These are phyloP conservation scores for Suillus alpinus DNA, from an alignment of 768 basidiomycete genomes.

Conservation along the genomic window DNA sequence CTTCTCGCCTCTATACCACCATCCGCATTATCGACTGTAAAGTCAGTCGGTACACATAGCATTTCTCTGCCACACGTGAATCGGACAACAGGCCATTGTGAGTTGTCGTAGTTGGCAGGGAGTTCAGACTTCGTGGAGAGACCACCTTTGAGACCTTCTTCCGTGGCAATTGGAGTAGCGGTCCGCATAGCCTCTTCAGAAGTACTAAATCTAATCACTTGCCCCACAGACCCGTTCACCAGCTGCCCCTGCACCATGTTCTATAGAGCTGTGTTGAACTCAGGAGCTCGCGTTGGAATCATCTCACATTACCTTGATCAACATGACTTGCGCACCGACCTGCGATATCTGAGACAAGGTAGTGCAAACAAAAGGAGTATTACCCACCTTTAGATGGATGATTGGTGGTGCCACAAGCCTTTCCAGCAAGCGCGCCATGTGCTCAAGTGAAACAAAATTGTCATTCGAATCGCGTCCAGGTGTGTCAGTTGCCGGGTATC, in stretches of 20 bases:
- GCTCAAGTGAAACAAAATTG: constrained; percentile 28
- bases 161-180: constrained; percentile 36
- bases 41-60: constrained; percentile 54
- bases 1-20: constrained; percentile 60
- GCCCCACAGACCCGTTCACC: constrained; percentile 71
- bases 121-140: constrained; percentile 17
- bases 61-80: constrained; percentile 49
- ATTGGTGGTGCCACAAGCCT: constrained; percentile 55
- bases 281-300: not conserved
- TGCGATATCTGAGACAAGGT: constrained; percentile 25
- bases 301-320: constrained; percentile 53
- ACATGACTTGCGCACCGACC: constrained; percentile 85
- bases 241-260: constrained; percentile 66
- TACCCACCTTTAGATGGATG: constrained; percentile 49
- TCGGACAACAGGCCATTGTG: constrained; percentile 58
- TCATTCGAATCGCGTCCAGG: constrained; percentile 46
- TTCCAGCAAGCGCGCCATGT: constrained; percentile 48
- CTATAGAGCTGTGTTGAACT: constrained; percentile 30
- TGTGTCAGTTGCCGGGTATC: constrained; percentile 44
- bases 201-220: constrained; percentile 46
- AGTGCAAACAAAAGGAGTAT: not conserved
- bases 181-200: constrained; percentile 39
- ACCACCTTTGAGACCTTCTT: constrained; percentile 29
- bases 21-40: constrained; percentile 59
- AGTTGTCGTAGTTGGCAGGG: constrained; percentile 20